A percentile compares a stretch with the other conserved stretches of the same genome.
Conservation (phyloP, 805 yeast genomes). For the Suhomyces canberraensis region DNA sequence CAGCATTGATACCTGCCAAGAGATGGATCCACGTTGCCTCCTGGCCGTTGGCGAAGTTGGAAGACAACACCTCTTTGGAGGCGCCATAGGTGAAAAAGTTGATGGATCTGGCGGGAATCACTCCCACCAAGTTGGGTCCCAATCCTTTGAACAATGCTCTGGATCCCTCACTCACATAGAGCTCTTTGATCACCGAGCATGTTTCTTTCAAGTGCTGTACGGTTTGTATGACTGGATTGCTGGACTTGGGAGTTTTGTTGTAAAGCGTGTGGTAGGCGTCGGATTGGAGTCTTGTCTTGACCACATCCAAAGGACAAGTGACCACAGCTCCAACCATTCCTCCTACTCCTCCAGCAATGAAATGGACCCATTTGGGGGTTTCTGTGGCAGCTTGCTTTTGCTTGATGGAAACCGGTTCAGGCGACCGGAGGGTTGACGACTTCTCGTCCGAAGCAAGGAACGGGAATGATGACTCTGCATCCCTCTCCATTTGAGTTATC, state of each 20-base stretch:
- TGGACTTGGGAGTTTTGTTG: slow-evolving; percentile 41
- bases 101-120: slow-evolving; percentile 95
- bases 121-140: slow-evolving; percentile 96
- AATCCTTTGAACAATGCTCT: slow-evolving; percentile 88
- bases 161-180: slow-evolving; percentile 75
- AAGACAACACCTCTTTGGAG: slow-evolving; percentile 74
- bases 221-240: slow-evolving; percentile 41
- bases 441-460: slow-evolving; percentile 73
- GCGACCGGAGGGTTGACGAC: slow-evolving; percentile 49
- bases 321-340: slow-evolving; percentile 97
- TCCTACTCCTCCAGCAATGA: slow-evolving; percentile 89
- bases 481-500: slow-evolving; percentile 32
- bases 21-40: slow-evolving; percentile 87
- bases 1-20: slow-evolving; percentile 84
- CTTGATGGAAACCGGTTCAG: slow-evolving; percentile 23
- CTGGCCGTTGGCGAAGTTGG: slow-evolving; percentile 63
- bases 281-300: slow-evolving; percentile 90
- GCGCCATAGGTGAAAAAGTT: slow-evolving; percentile 96
- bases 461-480: slow-evolving; percentile 57
- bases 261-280: slow-evolving; percentile 69
- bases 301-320: slow-evolving; percentile 95
- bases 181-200: slow-evolving; percentile 60
- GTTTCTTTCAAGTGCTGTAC: slow-evolving; percentile 81
- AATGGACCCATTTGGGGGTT: slow-evolving; percentile 59
- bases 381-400: slow-evolving; percentile 4